These are phyloP conservation scores for Casaregolazyma lundiana DNA, from an alignment of 1,139 yeast genomes.

Conservation along the genomic window DNA sequence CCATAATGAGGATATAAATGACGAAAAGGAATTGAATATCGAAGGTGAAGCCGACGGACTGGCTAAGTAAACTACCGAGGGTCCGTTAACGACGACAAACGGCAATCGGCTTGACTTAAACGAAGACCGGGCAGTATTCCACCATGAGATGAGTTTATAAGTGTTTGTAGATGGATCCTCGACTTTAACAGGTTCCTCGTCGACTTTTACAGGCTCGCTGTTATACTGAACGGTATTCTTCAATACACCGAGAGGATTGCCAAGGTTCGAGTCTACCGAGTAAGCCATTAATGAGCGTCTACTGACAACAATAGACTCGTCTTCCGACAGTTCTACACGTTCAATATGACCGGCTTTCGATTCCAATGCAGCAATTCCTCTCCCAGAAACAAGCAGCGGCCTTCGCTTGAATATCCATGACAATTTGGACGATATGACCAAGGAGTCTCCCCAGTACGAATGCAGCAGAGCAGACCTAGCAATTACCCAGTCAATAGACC, in stretches of 20 bases:
- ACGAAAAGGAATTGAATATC: not conserved
- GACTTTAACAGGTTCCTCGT: not conserved
- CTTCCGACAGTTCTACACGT: constrained; percentile 29
- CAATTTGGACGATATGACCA: constrained; percentile 25
- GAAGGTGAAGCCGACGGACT: constrained; percentile 2
- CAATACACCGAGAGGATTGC: constrained; percentile 3
- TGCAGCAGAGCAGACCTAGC: constrained; percentile 23
- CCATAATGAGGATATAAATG: not conserved
- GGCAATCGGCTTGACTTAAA: constrained; percentile 2
- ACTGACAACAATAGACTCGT: constrained; percentile 33
- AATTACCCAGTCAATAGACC: constrained; percentile 36
- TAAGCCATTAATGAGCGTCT: constrained; percentile 34
- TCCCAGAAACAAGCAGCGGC: constrained; percentile 34
- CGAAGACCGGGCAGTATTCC: not conserved
- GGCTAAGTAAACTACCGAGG: constrained; percentile 3
- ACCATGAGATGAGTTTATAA: not conserved
- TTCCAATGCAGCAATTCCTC: constrained; percentile 36
- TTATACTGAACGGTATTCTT: constrained; percentile 4
- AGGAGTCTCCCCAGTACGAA: constrained; percentile 30
- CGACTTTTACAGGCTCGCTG: not conserved
- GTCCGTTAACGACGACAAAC: constrained; percentile 8
- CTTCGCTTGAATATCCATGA: constrained; percentile 19
- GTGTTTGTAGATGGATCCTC: not conserved
- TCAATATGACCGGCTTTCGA: constrained; percentile 32
- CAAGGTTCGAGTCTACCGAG: constrained; percentile 29